Percentiles rank a stretch among this genome's conserved stretches.
Evolutionary conservation across 148 eudicot genomes (phyloP).

Genomic region (Camellia granthamiana): DNA sequence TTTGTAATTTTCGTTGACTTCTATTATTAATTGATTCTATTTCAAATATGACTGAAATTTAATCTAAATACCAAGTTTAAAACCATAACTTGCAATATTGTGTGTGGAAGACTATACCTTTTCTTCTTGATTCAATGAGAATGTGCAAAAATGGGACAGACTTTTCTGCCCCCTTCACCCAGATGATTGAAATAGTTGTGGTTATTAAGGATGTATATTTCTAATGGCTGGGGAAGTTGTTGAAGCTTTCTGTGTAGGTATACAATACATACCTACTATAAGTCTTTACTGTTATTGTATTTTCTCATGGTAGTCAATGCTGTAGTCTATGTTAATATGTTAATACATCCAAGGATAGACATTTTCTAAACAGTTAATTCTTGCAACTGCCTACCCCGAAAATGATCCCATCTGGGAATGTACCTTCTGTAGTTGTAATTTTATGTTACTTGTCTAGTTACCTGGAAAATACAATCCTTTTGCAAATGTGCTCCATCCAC

Average conservation of each 20-base stretch:
- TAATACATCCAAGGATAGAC: not conserved
- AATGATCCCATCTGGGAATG: not conserved
- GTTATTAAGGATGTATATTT: not conserved
- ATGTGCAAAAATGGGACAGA: not conserved
- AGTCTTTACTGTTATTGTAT: no score
- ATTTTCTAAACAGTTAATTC: no score
- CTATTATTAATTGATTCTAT: not conserved
- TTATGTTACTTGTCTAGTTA: not conserved
- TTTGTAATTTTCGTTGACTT: not conserved
- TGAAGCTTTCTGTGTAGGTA: not conserved
- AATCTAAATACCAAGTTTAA: not conserved
- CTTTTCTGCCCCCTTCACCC: not conserved
- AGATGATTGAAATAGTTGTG: not conserved
- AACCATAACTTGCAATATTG: not conserved
- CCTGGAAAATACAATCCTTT: not conserved
- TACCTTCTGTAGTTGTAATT: not conserved
- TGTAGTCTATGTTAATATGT: not conserved
- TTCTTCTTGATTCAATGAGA: not conserved
- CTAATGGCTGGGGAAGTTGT: not conserved
- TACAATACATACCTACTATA: not conserved
- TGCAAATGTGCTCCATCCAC: not conserved
- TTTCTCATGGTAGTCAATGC: no score
- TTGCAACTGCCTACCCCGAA: not conserved
- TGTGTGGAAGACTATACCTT: not conserved
- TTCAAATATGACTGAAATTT: not conserved